Percentiles rank a stretch among this genome's conserved stretches.
Evolutionary conservation across 352 stramenopile species (phyloP).

Genomic region (Pythium scleroteichum): DNA sequence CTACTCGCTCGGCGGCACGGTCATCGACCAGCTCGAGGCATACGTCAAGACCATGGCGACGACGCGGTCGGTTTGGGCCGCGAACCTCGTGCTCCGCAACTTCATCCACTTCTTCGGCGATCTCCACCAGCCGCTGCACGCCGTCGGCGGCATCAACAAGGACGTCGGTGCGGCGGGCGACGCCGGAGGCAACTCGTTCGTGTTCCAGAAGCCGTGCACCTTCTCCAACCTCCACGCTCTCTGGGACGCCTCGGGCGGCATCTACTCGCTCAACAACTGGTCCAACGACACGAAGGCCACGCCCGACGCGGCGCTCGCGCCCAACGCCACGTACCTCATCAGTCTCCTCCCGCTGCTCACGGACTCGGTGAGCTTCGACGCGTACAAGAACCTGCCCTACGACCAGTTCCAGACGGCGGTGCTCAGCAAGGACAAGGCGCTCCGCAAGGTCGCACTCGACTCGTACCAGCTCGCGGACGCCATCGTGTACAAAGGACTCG

Average conservation of each 20-base stretch:
- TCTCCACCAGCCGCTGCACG: constrained; percentile 62
- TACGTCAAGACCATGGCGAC: constrained; percentile 48
- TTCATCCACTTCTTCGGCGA: constrained; percentile 76
- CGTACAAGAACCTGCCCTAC: constrained; percentile 18
- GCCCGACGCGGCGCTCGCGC: constrained; percentile 14
- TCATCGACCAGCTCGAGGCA: constrained; percentile 39
- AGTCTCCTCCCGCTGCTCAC: constrained; percentile 17
- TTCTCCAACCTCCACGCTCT: constrained; percentile 68
- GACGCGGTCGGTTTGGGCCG: constrained; percentile 60
- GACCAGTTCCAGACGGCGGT: constrained; percentile 16
- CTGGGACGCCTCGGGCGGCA: constrained; percentile 57
- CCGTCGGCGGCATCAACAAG: constrained; percentile 42
- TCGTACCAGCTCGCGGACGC: constrained; percentile 30
- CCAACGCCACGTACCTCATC: constrained; percentile 51
- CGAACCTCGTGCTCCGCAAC: constrained; percentile 59
- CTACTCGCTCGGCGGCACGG: constrained; percentile 46
- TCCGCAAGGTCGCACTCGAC: constrained; percentile 27
- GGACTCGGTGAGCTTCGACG: constrained; percentile 16
- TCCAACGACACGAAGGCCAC: constrained; percentile 18
- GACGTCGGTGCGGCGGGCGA: constrained; percentile 31
- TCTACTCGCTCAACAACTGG: constrained; percentile 62
- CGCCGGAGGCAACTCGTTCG: constrained; percentile 58
- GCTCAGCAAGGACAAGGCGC: constrained; percentile 13
- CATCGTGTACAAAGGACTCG: constrained; percentile 29
- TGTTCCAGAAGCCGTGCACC: constrained; percentile 45